Percentiles rank a stretch among this genome's conserved stretches.
phyloP scores from a whole-genome alignment of 177 flowering plant genomes.

The Viscum album region DNA sequence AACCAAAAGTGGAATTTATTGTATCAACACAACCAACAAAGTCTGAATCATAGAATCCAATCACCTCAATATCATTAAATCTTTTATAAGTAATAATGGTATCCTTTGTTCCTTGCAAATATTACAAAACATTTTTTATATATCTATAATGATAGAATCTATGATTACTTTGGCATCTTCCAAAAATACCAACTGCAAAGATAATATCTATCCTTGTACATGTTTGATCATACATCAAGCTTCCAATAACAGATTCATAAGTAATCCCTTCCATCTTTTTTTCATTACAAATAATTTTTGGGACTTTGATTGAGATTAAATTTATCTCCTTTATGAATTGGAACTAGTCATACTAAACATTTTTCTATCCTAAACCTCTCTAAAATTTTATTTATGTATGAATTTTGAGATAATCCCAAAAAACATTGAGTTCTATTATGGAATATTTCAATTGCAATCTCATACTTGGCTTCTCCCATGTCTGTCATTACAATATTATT shows the following conservation, averaged over 20 bases:
- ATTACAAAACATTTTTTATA: not conserved
- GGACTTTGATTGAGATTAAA: not conserved
- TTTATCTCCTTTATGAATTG: not conserved
- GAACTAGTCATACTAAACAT: not conserved
- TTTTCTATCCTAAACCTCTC: not conserved
- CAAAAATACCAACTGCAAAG: too few species aligned
- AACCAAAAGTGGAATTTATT: conserved; percentile 4
- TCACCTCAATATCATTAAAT: not conserved
- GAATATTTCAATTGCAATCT: conserved; percentile 6
- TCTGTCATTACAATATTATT: conserved; percentile 12
- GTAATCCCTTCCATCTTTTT: not conserved
- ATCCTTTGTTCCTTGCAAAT: not conserved
- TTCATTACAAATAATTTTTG: not conserved
- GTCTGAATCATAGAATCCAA: not conserved
- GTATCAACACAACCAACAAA: conserved; percentile 3
- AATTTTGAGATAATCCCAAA: conserved; percentile 5
- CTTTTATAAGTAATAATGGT: not conserved
- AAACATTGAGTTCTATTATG: not conserved
- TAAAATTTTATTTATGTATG: not conserved
- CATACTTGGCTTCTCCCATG: conserved; percentile 9
- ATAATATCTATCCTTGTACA: too few species aligned
- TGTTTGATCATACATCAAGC: not conserved
- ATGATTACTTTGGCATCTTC: not conserved
- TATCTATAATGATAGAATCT: not conserved
- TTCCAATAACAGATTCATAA: not conserved